phyloP scores from a whole-genome alignment of 2,329 filamentous ascomycete genomes.

The Gnomoniopsis sp. region DNA sequence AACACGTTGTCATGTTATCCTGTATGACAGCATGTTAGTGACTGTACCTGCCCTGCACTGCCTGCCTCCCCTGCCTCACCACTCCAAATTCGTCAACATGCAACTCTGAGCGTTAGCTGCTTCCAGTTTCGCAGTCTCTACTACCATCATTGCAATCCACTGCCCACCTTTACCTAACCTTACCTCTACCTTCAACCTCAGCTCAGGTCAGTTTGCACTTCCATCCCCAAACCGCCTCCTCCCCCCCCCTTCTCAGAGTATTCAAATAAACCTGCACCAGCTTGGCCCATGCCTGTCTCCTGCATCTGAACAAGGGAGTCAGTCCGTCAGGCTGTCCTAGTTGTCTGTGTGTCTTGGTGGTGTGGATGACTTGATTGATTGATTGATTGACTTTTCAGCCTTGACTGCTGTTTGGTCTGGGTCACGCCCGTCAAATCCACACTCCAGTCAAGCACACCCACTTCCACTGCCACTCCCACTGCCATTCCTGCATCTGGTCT shows the following conservation, averaged over 20 bases:
- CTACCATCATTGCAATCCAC: neutral
- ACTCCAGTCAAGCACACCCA: neutral
- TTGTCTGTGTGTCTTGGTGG: neutral
- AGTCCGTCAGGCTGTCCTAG: neutral
- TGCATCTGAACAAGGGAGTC: neutral
- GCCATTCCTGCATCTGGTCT: neutral
- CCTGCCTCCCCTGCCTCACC: constrained; percentile 1
- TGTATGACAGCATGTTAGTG: neutral
- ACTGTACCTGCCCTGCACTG: neutral
- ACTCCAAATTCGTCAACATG: constrained; percentile 13
- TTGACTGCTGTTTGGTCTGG: neutral
- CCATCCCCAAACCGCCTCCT: constrained; percentile 2
- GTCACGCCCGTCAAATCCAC: neutral
- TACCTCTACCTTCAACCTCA: neutral
- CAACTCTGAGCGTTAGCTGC: neutral
- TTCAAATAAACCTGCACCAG: neutral
- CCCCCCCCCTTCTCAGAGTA: constrained; percentile 4
- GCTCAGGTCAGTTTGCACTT: neutral
- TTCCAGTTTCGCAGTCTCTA: neutral
- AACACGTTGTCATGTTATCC: neutral
- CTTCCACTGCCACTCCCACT: neutral
- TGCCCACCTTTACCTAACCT: neutral
- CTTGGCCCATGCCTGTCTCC: constrained; percentile 2
- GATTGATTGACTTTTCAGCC: neutral
- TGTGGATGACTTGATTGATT: neutral